Conservation (phyloP, 805 yeast species). For the Ogataea degrootiae region DNA sequence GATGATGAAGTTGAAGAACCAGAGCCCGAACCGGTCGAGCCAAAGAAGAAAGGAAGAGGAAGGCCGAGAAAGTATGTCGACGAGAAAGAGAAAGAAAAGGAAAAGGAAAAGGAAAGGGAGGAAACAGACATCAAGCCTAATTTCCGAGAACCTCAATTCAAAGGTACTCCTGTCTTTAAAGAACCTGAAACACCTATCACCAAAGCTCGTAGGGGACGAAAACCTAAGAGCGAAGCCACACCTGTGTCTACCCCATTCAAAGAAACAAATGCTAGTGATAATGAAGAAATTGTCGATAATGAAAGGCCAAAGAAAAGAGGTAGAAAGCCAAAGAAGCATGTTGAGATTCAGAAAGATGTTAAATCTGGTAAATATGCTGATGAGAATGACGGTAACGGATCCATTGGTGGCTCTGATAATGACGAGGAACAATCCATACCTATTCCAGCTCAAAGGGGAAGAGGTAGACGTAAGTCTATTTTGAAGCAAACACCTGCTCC, state of each 20-base stretch:
- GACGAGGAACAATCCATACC: not conserved
- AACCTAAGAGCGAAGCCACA: not conserved
- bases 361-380: not conserved
- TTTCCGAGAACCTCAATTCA: too few relatives aligned
- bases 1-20: constrained; percentile 1
- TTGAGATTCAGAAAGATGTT: not conserved
- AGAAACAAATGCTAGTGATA: not conserved
- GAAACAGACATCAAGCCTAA: too few relatives aligned
- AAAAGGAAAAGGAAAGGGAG: not conserved
- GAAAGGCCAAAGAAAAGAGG: constrained; percentile 1
- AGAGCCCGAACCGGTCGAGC: not conserved
- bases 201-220: constrained; percentile 5
- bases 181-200: constrained; percentile 2
- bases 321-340: constrained; percentile 1
- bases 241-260: not conserved
- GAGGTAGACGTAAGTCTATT: not conserved
- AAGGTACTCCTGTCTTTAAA: not conserved
- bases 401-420: not conserved
- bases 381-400: not conserved
- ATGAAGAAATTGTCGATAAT: not conserved
- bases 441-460: not conserved
- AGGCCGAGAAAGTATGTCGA: constrained; percentile 1
- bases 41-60: constrained; percentile 4
- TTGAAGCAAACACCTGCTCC: not conserved
- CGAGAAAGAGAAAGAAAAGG: not conserved